Evolutionary conservation across 495 filamentous ascomycete species (phyloP).

Genomic region (Talaromyces trachyspermus): DNA sequence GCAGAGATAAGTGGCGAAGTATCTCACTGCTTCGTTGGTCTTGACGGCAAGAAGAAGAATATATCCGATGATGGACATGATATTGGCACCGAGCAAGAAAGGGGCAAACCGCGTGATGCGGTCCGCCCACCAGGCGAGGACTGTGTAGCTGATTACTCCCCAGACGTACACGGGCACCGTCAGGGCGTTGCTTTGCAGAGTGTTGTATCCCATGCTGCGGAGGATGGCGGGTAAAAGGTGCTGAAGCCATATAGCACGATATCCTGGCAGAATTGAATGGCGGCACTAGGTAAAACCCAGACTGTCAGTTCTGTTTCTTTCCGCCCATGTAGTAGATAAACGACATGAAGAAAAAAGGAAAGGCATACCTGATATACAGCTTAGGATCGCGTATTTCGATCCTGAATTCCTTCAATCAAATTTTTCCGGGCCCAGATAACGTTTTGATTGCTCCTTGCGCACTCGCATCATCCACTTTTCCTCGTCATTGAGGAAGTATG

Average conservation of each 20-base stretch:
- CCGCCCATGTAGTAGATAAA: no score
- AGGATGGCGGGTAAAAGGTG: slow-evolving; percentile 55
- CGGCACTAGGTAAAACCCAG: slow-evolving; percentile 14
- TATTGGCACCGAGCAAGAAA: slow-evolving; percentile 35
- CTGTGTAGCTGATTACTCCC: slow-evolving; percentile 34
- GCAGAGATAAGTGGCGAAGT: slow-evolving; percentile 49
- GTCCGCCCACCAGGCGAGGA: slow-evolving; percentile 34
- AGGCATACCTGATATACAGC: slow-evolving; percentile 19
- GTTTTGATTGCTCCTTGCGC: slow-evolving; percentile 30
- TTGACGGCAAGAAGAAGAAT: slow-evolving; percentile 38
- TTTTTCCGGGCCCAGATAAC: slow-evolving; percentile 41
- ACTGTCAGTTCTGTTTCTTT: not conserved
- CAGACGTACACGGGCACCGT: slow-evolving; percentile 40
- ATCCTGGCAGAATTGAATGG: slow-evolving; percentile 47
- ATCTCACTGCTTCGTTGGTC: slow-evolving; percentile 35
- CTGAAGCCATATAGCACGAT: slow-evolving; percentile 53
- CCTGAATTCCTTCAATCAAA: slow-evolving; percentile 45
- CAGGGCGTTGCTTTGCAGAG: slow-evolving; percentile 38
- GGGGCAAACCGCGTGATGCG: slow-evolving; percentile 29
- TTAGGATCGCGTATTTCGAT: slow-evolving; percentile 35
- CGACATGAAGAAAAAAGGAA: not conserved
- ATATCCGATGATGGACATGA: slow-evolving; percentile 45
- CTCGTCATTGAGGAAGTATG: slow-evolving; percentile 43
- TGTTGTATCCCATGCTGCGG: slow-evolving; percentile 41
- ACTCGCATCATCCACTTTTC: slow-evolving; percentile 46